These are phyloP conservation scores for Suillus cothurnatus DNA, from an alignment of 768 basidiomycete genomes.

Conservation along the genomic window DNA sequence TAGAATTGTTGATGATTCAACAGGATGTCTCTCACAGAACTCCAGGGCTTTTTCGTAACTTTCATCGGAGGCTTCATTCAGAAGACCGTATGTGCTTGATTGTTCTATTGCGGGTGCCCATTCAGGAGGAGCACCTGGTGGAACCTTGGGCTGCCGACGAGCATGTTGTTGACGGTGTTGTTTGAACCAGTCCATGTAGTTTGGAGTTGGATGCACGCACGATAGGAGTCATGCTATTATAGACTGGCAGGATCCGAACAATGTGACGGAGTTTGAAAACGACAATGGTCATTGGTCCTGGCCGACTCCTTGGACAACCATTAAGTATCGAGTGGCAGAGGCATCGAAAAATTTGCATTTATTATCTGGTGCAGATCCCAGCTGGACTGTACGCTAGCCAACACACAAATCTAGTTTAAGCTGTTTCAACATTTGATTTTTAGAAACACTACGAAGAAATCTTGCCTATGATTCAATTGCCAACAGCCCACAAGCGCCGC, in stretches of 20 bases:
- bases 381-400: constrained; percentile 41
- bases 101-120: constrained; percentile 64
- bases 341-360: constrained; percentile 49
- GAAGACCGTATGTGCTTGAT: constrained; percentile 49
- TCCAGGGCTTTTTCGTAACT: constrained; percentile 53
- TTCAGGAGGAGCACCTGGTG: constrained; percentile 40
- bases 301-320: too few species aligned
- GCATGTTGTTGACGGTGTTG: not conserved
- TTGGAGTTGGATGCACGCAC: not conserved
- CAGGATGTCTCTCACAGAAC: constrained; percentile 48
- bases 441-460: not conserved
- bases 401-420: constrained; percentile 33
- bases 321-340: constrained; percentile 32
- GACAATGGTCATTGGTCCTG: too few species aligned
- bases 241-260: too few species aligned
- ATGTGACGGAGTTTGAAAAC: not conserved
- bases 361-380: constrained; percentile 39
- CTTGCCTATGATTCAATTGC: constrained; percentile 46
- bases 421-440: not conserved
- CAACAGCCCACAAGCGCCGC: constrained; percentile 49
- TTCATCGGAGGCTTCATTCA: constrained; percentile 56
- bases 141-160: not conserved
- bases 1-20: constrained; percentile 46
- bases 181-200: not conserved
- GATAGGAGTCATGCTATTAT: not conserved